These are phyloP conservation scores for Candida xyloterini DNA, from an alignment of 805 yeast genomes.

Conservation along the genomic window DNA sequence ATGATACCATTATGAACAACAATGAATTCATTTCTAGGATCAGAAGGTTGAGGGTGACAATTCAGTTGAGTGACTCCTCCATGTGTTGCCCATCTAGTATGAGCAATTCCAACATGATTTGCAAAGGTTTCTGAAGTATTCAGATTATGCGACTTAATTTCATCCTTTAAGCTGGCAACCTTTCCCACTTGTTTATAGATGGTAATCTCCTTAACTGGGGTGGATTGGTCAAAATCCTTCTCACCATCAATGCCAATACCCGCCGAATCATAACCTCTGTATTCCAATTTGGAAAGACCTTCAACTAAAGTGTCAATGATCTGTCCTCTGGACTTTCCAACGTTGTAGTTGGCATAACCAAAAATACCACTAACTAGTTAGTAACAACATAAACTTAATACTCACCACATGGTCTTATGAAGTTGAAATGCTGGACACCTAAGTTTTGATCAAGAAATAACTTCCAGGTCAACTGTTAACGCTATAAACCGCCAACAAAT, in stretches of 20 bases:
- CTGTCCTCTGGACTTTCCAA: conserved; percentile 88
- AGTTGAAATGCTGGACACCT: neutral
- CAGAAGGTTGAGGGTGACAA: conserved; percentile 97
- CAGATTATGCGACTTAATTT: conserved; percentile 49
- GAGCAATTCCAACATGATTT: conserved; percentile 95
- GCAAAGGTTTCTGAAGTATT: conserved; percentile 65
- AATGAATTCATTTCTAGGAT: conserved; percentile 74
- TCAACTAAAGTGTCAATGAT: conserved; percentile 85
- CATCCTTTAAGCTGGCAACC: conserved; percentile 73
- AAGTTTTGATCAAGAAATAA: neutral
- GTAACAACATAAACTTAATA: neutral
- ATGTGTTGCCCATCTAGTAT: conserved; percentile 99
- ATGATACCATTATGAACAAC: conserved; percentile 98
- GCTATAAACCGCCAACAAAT: neutral
- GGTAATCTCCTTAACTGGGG: conserved; percentile 55
- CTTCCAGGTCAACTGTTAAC: neutral
- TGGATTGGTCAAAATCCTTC: conserved; percentile 34
- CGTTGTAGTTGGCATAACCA: conserved; percentile 95
- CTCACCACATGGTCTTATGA: conserved; percentile 14
- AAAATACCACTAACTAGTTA: conserved; percentile 76
- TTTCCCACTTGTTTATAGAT: conserved; percentile 88
- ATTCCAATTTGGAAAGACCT: conserved; percentile 82
- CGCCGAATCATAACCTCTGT: conserved; percentile 97
- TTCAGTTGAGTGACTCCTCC: conserved; percentile 84
- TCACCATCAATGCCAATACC: conserved; percentile 96